These are phyloP conservation scores for Nymphaea colorata DNA, from an alignment of 164 flowering plant species.

Conservation along the genomic window DNA sequence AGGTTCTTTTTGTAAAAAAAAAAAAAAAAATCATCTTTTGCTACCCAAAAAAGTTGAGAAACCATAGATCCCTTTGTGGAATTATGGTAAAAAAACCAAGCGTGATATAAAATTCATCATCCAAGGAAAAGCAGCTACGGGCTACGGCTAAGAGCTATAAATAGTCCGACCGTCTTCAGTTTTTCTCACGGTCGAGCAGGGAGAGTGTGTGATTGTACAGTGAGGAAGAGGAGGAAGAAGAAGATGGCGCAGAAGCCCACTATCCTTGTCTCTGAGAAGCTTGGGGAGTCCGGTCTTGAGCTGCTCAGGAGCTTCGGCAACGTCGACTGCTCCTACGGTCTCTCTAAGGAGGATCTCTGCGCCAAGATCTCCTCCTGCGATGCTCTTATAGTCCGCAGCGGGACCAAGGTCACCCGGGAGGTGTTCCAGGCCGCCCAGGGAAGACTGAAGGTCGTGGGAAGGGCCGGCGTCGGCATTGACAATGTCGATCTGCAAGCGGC, in stretches of 20 bases:
- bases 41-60: too few species aligned
- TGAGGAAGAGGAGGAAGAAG: conserved; percentile 22
- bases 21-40: too few species aligned
- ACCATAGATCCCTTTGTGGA: too few species aligned
- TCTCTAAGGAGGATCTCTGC: conserved; percentile 67
- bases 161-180: too few species aligned
- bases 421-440: conserved; percentile 36
- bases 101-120: too few species aligned
- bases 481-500: conserved; percentile 1
- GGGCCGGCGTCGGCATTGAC: conserved; percentile 1
- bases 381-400: conserved; percentile 77
- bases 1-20: too few species aligned
- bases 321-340: conserved; percentile 69
- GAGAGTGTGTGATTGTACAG: too few species aligned
- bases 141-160: too few species aligned
- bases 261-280: conserved; percentile 75
- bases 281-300: conserved; percentile 56
- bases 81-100: too few species aligned
- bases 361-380: conserved; percentile 92
- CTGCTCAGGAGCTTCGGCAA: conserved; percentile 60
- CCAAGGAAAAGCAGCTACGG: too few species aligned
- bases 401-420: conserved; percentile 71
- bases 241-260: conserved; percentile 68
- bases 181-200: too few species aligned
- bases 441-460: not conserved